A percentile compares a stretch with the other conserved stretches of the same genome.
Evolutionary conservation across 352 stramenopile species (phyloP).

Genomic region (Phytophthora pluvialis): DNA sequence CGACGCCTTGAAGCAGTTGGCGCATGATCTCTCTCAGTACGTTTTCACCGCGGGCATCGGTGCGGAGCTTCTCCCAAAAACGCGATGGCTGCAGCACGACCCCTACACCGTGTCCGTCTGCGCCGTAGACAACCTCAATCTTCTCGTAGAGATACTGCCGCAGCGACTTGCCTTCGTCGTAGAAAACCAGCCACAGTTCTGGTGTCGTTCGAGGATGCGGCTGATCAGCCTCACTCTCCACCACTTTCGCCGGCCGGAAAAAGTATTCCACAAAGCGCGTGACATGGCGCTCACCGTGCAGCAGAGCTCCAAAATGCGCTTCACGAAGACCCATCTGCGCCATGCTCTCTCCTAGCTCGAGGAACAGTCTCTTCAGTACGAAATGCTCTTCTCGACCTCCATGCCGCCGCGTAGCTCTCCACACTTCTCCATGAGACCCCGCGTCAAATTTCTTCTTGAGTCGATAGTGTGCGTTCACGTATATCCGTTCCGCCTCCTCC

Average conservation of each 20-base stretch:
- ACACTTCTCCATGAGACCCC: slow-evolving; percentile 87
- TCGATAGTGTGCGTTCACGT: slow-evolving; percentile 78
- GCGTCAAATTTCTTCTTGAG: slow-evolving; percentile 85
- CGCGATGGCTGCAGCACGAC: slow-evolving; percentile 76
- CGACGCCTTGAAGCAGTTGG: slow-evolving; percentile 93
- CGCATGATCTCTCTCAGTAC: slow-evolving; percentile 93
- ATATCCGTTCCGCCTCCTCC: slow-evolving; percentile 65
- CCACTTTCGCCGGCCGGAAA: slow-evolving; percentile 53
- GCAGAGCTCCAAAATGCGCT: slow-evolving; percentile 76
- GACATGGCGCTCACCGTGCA: slow-evolving; percentile 65
- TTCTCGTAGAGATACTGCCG: slow-evolving; percentile 88
- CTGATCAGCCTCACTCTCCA: slow-evolving; percentile 21
- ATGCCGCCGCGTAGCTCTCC: slow-evolving; percentile 53
- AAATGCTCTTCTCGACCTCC: slow-evolving; percentile 54
- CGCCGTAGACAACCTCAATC: slow-evolving; percentile 41
- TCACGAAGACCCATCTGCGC: slow-evolving; percentile 82
- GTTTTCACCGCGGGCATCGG: slow-evolving; percentile 54
- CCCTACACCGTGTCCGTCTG: slow-evolving; percentile 29
- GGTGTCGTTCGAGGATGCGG: slow-evolving; percentile 14
- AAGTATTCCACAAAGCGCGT: slow-evolving; percentile 91
- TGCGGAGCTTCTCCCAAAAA: slow-evolving; percentile 82
- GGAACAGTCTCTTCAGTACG: slow-evolving; percentile 88
- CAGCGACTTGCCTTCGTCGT: slow-evolving; percentile 89
- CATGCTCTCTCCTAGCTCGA: slow-evolving; percentile 69
- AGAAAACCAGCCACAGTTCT: slow-evolving; percentile 92